Percentiles rank a stretch among this genome's conserved stretches.
Conservation (phyloP, 805 yeast species). For the Spathaspora girioi region DNA sequence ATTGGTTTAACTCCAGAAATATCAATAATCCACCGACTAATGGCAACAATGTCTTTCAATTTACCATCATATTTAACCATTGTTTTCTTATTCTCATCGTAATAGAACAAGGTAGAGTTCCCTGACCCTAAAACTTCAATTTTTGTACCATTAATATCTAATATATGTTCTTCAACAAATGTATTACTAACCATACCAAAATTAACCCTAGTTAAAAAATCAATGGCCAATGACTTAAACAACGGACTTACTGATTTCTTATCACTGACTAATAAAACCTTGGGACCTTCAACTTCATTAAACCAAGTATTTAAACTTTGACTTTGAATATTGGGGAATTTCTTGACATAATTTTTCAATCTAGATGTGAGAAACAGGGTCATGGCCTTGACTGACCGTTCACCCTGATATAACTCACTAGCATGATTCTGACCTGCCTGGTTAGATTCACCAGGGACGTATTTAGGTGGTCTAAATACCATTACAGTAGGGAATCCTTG, state of each 20-base stretch:
- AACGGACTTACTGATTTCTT: conserved; percentile 49
- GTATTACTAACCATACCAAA: conserved; percentile 42
- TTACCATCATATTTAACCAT: conserved; percentile 22
- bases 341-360: conserved; percentile 63
- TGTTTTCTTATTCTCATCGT: conserved; percentile 13
- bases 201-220: conserved; percentile 51
- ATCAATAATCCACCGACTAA: conserved; percentile 31
- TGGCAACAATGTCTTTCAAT: conserved; percentile 25
- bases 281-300: conserved; percentile 28
- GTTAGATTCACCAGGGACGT: conserved; percentile 14
- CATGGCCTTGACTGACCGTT: conserved; percentile 53
- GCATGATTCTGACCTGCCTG: conserved; percentile 38
- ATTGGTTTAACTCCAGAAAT: conserved; percentile 22
- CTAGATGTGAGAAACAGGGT: conserved; percentile 52
- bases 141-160: conserved; percentile 17
- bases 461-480: conserved; percentile 80
- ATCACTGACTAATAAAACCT: conserved; percentile 52
- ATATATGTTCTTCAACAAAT: conserved; percentile 14
- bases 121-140: conserved; percentile 14
- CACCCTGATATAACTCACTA: conserved; percentile 58
- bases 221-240: conserved; percentile 66
- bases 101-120: conserved; percentile 26
- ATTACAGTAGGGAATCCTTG: conserved; percentile 82
- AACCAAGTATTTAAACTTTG: conserved; percentile 25
- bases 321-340: conserved; percentile 30